Evolutionary conservation across 306 rosid genomes (phyloP), one percentile per base, ranked within the genome.

Genomic region (Glycine soja): DNA sequence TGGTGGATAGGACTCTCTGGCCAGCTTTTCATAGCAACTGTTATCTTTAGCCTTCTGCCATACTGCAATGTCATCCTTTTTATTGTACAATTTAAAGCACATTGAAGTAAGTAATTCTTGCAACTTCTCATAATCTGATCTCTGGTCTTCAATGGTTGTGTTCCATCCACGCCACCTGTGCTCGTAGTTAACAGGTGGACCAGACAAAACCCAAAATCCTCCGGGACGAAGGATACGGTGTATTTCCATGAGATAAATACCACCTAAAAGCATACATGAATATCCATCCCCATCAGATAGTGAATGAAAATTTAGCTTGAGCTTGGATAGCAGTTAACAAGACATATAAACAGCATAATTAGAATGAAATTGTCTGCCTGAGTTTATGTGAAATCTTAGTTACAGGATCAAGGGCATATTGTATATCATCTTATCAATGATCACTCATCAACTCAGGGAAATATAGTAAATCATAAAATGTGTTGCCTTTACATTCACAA

Each of bases 221-320:
- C 99, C 99, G 0, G 99, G 99, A 24, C 98, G 98, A 74, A 96
- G 97, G 54, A 96, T 93, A 59, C 99, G 94, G 72, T 92, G 92
- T 67, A 96, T 70, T 88, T 96, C 99, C 15, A 81, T 86, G 8
- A 96, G 94, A 90, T 96, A 96, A 71, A 93, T 87, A 61, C 99
- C 99, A 79, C 99, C 99, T 96, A 83, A 71, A 66, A 83, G 34
- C 50, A 77, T 30, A 69, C 80, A 43, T 19, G 50, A 50, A 82
- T 40, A 34, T 63, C 11, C 2, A 34, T 63, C 11, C 2, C 5
- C 57, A 77, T 74, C 18, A 43, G 48, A 72, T 47, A 79, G 73
- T 16, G 40, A 70, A 69, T 61, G 4, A 15, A 70, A 62, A 32
- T 30, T 52, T 42, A 12, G 32, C 63, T 2, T 2, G 51, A 84